Base-by-base conservation (phyloP, 2,329 filamentous ascomycete species). In the Hymenotorrendiella dingleyae region DNA sequence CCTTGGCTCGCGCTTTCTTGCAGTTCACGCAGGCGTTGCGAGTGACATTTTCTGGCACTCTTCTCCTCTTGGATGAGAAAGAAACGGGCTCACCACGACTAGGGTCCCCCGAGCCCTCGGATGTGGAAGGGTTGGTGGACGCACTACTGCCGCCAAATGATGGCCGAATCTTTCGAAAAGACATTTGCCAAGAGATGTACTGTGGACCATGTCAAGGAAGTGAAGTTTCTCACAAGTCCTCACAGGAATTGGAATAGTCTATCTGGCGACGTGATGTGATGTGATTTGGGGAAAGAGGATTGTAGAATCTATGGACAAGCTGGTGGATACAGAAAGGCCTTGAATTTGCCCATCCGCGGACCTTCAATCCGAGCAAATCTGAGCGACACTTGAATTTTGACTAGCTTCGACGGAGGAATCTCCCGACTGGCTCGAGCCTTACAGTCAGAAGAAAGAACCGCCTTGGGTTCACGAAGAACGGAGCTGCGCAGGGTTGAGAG, bases 1-100 rank as follows among this genome's bases (percentile, higher is more conserved):
- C 62, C 54, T 64, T 64, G 20, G 61, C 54, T 45, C 61, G 54
- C 14, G 61, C 60, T 36, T 62, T 62, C 42, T 62, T 64, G 45
- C 61, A 64, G 22, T 56, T 60, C 11, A 55, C 43, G 42, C 61
- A 64, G n/a, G 61, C 61, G 54, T 63, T 64, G 12, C 54, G 53
- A 36, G 61, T 63, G 1, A 63, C 55, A 6, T 52, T 57, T 16
- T 58, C 58, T n/a, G 60, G 59, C 8, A 58, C 58, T 43, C 58
- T 50, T 45, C 61, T 52, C 40, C 53, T 54, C 49, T 60, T 60
- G 16, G 54, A 52, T 17, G 46, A 49, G 33, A 46, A 42, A 33
- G 19, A 23, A 32, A 36, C 48, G 17, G 42, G 40, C 14, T 50
- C 52, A 22, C 24, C 50, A 26, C 42, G 37, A 47, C 42, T 38